Evolutionary conservation across 2,329 filamentous ascomycete genomes (phyloP), one percentile per base, ranked within the genome.

Genomic region (Fusarium sp.): DNA sequence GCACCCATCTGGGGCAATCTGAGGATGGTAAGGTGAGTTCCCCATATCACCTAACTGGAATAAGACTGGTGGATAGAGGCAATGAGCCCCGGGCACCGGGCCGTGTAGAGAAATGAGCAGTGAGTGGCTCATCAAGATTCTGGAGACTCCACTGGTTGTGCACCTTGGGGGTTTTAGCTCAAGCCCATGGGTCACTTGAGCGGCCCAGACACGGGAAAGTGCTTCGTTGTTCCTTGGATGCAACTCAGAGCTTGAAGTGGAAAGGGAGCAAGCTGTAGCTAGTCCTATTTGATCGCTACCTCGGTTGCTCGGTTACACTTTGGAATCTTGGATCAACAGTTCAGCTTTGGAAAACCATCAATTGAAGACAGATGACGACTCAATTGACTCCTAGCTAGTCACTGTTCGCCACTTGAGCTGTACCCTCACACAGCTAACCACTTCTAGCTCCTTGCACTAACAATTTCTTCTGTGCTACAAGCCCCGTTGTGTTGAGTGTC

Each of bases 31-130:
- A 45, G 55, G 29, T 21, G 39, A 11, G 7, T 69, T 27, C 51
- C 33, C 58, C 63, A 63, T 65, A 35, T 23, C 19, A 16, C 7
- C 64, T 69, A 69, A 49, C 66, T 57, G 6, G 0, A 69, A 39
- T 6, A 10, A 54, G 64, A 16, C 27, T 69, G 58, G 66, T 55
- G 4, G 16, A 7, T 7, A 48, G 19, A 21, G 31, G 18, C 33
- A n/a, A 38, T 29, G 29, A 25, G n/a, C 27, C 45, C 39, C 38
- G 44, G 23, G 23, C 21, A 25, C n/a, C 38, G 39, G 49, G 21
- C 65, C 63, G 48, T 31, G 48, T 14, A 6, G 23, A 63, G 37
- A 16, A 25, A 35, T n/a, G 45, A 27, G 19, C 42, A 69, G 7
- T 16, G 38, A 63, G 38, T 68, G 64, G 58, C 27, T 21, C 29